Evolutionary conservation across 768 basidiomycete genomes (phyloP).

Genomic region (Phanerochaete carnosa): DNA sequence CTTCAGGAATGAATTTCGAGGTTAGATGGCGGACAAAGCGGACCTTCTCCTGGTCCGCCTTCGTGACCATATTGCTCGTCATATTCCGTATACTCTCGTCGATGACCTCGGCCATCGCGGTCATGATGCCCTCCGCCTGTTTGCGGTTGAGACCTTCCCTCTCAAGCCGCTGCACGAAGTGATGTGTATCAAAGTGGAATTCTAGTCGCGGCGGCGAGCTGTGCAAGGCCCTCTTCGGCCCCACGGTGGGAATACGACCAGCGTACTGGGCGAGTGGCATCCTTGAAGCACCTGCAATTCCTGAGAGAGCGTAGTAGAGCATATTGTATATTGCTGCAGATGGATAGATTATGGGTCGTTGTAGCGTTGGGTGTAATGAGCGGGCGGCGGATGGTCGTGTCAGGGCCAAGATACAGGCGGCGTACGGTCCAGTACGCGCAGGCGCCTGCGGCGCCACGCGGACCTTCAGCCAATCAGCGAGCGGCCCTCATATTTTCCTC

Average conservation of each 20-base stretch:
- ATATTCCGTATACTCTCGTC: constrained; percentile 96
- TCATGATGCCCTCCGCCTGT: constrained; percentile 97
- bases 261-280: neutral
- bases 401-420: neutral
- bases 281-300: neutral
- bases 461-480: neutral
- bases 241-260: neutral
- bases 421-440: neutral
- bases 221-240: constrained; percentile 22
- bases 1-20: neutral
- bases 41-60: constrained; percentile 95
- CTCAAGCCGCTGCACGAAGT: constrained; percentile 89
- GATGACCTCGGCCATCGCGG: constrained; percentile 94
- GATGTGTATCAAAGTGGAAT: constrained; percentile 95
- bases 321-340: neutral
- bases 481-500: constrained; percentile 6
- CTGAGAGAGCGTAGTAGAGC: neutral
- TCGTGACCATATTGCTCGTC: constrained; percentile 94
- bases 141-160: constrained; percentile 83
- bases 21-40: neutral
- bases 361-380: neutral
- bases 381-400: neutral
- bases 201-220: constrained; percentile 29
- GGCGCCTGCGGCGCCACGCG: constrained; percentile 3
- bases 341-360: neutral